Evolutionary conservation across 225 moss, liverwort and hornwort species (phyloP), one percentile per base, ranked within the genome.

Genomic region (Marchantia paleacea): DNA sequence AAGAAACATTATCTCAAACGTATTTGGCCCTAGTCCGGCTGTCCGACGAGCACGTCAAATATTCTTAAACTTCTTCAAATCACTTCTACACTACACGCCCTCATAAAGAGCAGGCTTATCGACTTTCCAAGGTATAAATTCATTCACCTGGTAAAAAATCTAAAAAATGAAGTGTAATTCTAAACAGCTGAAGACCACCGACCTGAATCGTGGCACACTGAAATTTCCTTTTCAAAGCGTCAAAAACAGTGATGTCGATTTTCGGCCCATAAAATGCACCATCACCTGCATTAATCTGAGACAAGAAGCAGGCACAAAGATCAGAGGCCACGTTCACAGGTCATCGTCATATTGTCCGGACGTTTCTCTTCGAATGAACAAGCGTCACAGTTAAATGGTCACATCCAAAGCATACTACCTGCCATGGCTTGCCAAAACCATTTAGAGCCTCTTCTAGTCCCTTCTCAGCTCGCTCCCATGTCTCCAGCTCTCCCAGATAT

Each of bases 221-320:
- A 62, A 95, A 95, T 85, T 92, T 93, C 61, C 97, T 89, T 80
- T 95, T 99, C 88, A 99, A 82, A 0, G 97, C 97, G 82, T 99
- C 97, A 60, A 90, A 92, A 20, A 99, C 97, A 24, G 88, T 84
- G 73, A 99, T 95, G 80, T 99, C 97, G 69, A 99, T 95, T 82
- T 99, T 99, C 14, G 97, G 97, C 73, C 97, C 97, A 91, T 99
- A 99, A 83, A 99, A 99, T 16, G 97, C 97, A 82, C 97, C 97
- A 81, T 99, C 97, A 15, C 85, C 97, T 86, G 89, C 89, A 89
- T 95, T 94, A 16, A 89, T 88, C 97, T 95, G 87, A 65, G 82
- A 50, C 51, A 60, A 58, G 6, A 72, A 50, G 81, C 53, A 57
- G 3, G 75, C 51, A 73, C 75, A 14, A 51, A 75, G 6, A 57